phyloP scores from a whole-genome alignment of 805 yeast species.

The Zygosaccharomyces bailii region DNA sequence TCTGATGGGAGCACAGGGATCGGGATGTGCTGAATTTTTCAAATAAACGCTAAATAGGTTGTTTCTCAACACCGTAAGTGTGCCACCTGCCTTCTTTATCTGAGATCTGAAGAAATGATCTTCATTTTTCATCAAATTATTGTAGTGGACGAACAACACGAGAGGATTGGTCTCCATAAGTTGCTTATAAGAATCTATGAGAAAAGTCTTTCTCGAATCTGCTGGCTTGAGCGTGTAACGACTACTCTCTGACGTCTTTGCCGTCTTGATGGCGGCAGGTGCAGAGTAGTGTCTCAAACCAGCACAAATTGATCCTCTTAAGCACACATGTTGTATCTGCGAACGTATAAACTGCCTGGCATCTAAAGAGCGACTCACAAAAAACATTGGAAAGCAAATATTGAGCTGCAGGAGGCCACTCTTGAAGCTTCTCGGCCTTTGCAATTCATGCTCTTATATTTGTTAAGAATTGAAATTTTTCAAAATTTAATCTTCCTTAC shows the following conservation, averaged over 20 bases:
- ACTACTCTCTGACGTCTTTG: slow-evolving; percentile 5
- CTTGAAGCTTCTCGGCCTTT: not conserved
- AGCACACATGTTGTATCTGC: not conserved
- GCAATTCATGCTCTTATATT: not conserved
- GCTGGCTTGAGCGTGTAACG: slow-evolving; percentile 57
- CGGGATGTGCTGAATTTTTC: slow-evolving; percentile 61
- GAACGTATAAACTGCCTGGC: not conserved
- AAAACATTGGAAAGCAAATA: not conserved
- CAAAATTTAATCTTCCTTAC: not conserved
- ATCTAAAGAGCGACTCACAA: not conserved
- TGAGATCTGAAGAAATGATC: slow-evolving; percentile 60
- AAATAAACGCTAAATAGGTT: slow-evolving; percentile 71
- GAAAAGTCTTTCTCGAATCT: slow-evolving; percentile 77
- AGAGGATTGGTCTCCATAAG: slow-evolving; percentile 66
- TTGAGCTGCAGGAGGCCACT: not conserved
- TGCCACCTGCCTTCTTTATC: slow-evolving; percentile 63
- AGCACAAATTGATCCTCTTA: not conserved
- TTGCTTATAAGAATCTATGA: slow-evolving; percentile 75
- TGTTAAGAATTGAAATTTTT: slow-evolving; percentile 2
- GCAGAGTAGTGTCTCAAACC: not conserved
- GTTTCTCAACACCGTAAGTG: slow-evolving; percentile 64
- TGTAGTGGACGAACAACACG: slow-evolving; percentile 78
- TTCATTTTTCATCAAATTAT: slow-evolving; percentile 70
- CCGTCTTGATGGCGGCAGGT: slow-evolving; percentile 7
- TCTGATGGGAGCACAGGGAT: slow-evolving; percentile 61